phyloP scores from a whole-genome alignment of 208 protist genomes.

The Acanthamoeba triangularis region DNA sequence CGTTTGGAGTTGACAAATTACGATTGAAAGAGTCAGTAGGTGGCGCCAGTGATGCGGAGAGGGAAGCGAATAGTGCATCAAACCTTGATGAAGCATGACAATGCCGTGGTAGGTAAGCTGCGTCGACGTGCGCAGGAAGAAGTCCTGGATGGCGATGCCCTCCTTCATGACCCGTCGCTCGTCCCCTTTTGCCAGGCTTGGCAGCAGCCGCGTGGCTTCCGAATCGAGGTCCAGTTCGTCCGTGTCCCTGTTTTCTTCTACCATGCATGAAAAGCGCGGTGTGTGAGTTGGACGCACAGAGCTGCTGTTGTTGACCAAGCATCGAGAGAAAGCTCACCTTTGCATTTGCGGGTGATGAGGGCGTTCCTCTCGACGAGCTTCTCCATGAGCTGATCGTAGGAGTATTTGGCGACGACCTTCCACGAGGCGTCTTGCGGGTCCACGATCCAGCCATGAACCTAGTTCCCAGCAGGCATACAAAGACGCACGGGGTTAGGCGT shows the following conservation, averaged over 20 bases:
- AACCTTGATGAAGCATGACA: constrained; percentile 55
- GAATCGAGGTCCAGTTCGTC: background rate
- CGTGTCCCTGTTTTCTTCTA: background rate
- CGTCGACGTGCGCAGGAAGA: background rate
- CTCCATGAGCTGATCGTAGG: constrained; percentile 55
- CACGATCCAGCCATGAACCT: constrained; percentile 46
- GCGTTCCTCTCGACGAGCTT: constrained; percentile 34
- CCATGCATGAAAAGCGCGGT: no score
- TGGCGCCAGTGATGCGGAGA: no score
- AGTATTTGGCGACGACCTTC: background rate
- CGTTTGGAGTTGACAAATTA: background rate
- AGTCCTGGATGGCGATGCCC: background rate
- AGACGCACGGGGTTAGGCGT: no score
- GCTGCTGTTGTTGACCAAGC: no score
- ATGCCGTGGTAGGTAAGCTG: constrained; percentile 61
- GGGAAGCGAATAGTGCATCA: no score
- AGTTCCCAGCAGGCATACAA: no score
- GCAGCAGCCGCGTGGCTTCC: background rate
- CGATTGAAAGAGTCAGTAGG: background rate
- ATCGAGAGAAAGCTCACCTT: no score
- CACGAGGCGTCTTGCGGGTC: constrained; percentile 47
- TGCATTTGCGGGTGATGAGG: background rate
- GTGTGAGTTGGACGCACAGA: background rate
- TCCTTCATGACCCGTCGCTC: background rate
- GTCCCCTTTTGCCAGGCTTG: background rate